Conservation (phyloP, 2,329 filamentous ascomycete species). For the Pseudogymnoascus sp. region DNA sequence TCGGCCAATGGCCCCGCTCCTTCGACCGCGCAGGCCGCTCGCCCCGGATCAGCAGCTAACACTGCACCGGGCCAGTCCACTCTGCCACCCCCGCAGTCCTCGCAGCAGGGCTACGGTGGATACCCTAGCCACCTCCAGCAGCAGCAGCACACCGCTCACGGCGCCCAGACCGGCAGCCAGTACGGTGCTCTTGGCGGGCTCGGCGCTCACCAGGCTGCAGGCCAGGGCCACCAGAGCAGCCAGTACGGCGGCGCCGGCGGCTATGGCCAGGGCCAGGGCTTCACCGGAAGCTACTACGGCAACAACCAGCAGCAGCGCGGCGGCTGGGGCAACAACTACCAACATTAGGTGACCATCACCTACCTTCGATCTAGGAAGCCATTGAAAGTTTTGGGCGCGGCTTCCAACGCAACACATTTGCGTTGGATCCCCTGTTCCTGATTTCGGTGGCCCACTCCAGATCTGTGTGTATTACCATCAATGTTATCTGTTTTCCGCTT, state of each 20-base stretch:
- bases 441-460: neutral
- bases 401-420: neutral
- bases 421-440: neutral
- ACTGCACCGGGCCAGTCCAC: slow-evolving; percentile 23
- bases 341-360: slow-evolving; percentile 23
- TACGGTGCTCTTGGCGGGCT: slow-evolving; percentile 38
- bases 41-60: slow-evolving; percentile 31
- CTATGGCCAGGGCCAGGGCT: slow-evolving; percentile 29
- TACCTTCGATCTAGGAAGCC: slow-evolving; percentile 1
- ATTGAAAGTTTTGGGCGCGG: neutral
- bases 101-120: slow-evolving; percentile 27
- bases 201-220: slow-evolving; percentile 36
- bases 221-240: slow-evolving; percentile 33
- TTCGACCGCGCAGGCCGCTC: slow-evolving; percentile 27
- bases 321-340: slow-evolving; percentile 41
- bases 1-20: slow-evolving; percentile 28
- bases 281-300: slow-evolving; percentile 31
- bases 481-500: slow-evolving; percentile 1
- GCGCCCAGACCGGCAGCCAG: slow-evolving; percentile 27
- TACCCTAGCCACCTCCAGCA: slow-evolving; percentile 29
- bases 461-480: slow-evolving; percentile 6
- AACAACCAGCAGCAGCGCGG: slow-evolving; percentile 34
- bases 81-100: slow-evolving; percentile 27
- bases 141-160: slow-evolving; percentile 27
- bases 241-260: slow-evolving; percentile 35